These are phyloP conservation scores for Yamadazyma ubonensis DNA, from an alignment of 805 yeast genomes.

Conservation along the genomic window DNA sequence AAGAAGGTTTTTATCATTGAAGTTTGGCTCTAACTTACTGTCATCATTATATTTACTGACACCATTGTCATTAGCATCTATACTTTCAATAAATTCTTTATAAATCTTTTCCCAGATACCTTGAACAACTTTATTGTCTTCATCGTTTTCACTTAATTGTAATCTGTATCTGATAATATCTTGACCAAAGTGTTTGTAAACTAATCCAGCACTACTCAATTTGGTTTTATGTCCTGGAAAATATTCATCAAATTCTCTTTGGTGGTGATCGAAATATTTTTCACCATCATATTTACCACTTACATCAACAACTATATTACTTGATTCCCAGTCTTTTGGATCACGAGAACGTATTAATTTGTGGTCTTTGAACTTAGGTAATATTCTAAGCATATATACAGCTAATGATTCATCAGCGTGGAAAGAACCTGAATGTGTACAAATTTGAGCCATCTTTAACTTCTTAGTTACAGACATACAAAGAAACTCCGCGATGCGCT, in stretches of 20 bases:
- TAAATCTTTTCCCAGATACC: conserved; percentile 75
- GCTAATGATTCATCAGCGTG: conserved; percentile 98
- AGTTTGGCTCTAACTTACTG: conserved; percentile 53
- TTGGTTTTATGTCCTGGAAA: conserved; percentile 71
- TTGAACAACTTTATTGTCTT: conserved; percentile 41
- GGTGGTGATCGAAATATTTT: conserved; percentile 94
- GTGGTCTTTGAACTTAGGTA: conserved; percentile 69
- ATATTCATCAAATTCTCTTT: conserved; percentile 80
- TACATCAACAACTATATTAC: conserved; percentile 94
- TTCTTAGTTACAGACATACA: conserved; percentile 8
- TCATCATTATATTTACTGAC: conserved; percentile 55
- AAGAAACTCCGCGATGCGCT: not conserved
- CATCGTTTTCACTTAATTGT: conserved; percentile 32
- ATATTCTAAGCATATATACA: conserved; percentile 72
- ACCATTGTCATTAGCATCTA: conserved; percentile 97
- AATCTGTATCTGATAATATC: conserved; percentile 55
- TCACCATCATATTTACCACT: conserved; percentile 85
- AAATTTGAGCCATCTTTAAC: conserved; percentile 53
- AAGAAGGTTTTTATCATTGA: conserved; percentile 69
- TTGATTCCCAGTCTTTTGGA: conserved; percentile 74
- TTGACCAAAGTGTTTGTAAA: conserved; percentile 83
- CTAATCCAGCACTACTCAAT: conserved; percentile 89
- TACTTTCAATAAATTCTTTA: conserved; percentile 80
- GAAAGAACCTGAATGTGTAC: conserved; percentile 91
- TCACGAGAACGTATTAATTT: conserved; percentile 80